Conservation (phyloP, 2,329 filamentous ascomycete species). For the Albophoma yamanashiensis region DNA sequence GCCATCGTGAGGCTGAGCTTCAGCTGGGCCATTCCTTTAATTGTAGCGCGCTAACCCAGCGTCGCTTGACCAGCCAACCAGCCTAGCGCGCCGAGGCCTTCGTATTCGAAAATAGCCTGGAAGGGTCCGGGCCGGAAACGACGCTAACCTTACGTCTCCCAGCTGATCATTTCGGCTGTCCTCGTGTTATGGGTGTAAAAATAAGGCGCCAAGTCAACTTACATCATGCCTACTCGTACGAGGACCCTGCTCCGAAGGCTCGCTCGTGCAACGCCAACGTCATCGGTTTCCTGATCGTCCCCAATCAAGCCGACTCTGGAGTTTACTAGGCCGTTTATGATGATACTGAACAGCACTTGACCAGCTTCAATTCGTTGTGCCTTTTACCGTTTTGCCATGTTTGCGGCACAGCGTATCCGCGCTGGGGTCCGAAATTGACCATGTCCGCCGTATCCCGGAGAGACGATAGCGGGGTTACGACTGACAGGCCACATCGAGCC, state of each 20-base stretch:
- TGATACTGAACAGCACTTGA: slow-evolving; percentile 38
- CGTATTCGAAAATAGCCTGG: not conserved
- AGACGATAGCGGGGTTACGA: slow-evolving; percentile 20
- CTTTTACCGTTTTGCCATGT: slow-evolving; percentile 49
- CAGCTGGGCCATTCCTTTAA: not conserved
- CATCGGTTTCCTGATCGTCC: slow-evolving; percentile 42
- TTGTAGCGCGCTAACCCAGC: not conserved
- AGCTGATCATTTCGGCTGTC: not conserved
- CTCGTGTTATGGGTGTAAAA: not conserved
- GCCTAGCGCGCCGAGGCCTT: not conserved
- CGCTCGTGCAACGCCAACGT: slow-evolving; percentile 33
- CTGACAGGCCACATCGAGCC: no score
- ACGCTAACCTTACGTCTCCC: not conserved
- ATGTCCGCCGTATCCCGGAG: slow-evolving; percentile 46
- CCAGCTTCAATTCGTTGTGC: slow-evolving; percentile 45
- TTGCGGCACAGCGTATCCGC: slow-evolving; percentile 37
- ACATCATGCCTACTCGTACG: not conserved
- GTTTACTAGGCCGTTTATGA: slow-evolving; percentile 36
- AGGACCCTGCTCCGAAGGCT: slow-evolving; percentile 28
- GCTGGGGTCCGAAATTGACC: slow-evolving; percentile 50
- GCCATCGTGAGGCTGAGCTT: not conserved
- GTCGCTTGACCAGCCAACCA: not conserved
- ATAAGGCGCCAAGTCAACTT: not conserved
- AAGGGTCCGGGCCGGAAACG: not conserved
- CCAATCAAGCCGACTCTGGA: slow-evolving; percentile 38